Evolutionary conservation across 2,329 filamentous ascomycete genomes (phyloP).

Genomic region (Nigrograna mackinnonii): DNA sequence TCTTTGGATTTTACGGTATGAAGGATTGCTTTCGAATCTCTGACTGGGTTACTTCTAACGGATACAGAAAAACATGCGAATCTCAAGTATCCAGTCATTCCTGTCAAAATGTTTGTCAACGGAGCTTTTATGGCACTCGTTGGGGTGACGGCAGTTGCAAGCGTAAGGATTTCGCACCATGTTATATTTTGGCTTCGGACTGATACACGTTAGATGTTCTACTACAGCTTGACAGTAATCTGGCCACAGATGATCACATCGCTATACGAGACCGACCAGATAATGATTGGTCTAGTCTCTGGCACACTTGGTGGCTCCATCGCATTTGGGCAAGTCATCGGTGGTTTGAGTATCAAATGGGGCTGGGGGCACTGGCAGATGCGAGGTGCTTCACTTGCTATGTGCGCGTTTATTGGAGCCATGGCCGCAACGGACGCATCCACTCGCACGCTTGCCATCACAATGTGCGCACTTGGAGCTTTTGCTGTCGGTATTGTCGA

Average conservation of each 20-base stretch:
- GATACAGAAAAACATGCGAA: conserved; percentile 14
- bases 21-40: background rate
- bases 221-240: conserved; percentile 20
- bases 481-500: conserved; percentile 51
- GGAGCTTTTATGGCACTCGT: conserved; percentile 10
- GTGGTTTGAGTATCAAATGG: conserved; percentile 10
- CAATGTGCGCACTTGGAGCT: conserved; percentile 18
- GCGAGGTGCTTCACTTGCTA: conserved; percentile 9
- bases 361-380: conserved; percentile 19
- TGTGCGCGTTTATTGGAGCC: conserved; percentile 19
- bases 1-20: conserved; percentile 16
- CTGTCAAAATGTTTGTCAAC: conserved; percentile 13
- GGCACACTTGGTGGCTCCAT: conserved; percentile 16
- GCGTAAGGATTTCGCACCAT: conserved; percentile 4
- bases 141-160: conserved; percentile 14
- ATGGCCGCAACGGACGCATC: conserved; percentile 19
- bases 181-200: background rate
- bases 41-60: background rate
- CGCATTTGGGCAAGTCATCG: conserved; percentile 20
- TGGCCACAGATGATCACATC: conserved; percentile 19
- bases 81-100: conserved; percentile 16
- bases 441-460: conserved; percentile 12
- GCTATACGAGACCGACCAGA: conserved; percentile 12
- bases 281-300: conserved; percentile 18
- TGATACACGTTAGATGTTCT: conserved; percentile 14